Percentiles rank a stretch among this genome's conserved stretches.
Evolutionary conservation across 2,329 filamentous ascomycete species (phyloP).

Genomic region (Myriosclerotinia curreyana): DNA sequence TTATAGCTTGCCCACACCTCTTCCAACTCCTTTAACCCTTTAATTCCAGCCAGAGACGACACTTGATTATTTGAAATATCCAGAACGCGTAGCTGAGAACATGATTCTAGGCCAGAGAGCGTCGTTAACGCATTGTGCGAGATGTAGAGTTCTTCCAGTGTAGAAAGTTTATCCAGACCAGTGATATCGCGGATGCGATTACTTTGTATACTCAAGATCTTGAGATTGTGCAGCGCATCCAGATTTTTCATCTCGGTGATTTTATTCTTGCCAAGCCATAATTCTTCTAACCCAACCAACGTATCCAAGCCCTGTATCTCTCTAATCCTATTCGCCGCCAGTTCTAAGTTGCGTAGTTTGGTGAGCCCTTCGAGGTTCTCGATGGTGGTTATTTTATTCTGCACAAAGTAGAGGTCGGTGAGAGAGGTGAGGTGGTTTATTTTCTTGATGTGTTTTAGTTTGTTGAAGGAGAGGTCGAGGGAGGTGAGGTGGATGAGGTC

Average conservation of each 20-base stretch:
- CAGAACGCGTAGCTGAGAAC: slow-evolving; percentile 67
- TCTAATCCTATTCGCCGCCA: slow-evolving; percentile 88
- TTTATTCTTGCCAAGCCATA: slow-evolving; percentile 97
- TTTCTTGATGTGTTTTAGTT: slow-evolving; percentile 97
- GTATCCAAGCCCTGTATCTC: slow-evolving; percentile 83
- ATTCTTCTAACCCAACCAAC: slow-evolving; percentile 73
- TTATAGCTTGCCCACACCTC: slow-evolving; percentile 97
- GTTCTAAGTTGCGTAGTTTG: slow-evolving; percentile 77
- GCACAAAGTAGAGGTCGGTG: slow-evolving; percentile 84
- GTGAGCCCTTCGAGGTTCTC: slow-evolving; percentile 75
- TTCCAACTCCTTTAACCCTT: slow-evolving; percentile 67
- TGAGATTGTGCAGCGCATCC: slow-evolving; percentile 70
- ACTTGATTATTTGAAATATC: slow-evolving; percentile 91
- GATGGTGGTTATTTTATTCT: slow-evolving; percentile 88
- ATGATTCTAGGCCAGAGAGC: slow-evolving; percentile 66
- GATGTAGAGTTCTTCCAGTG: slow-evolving; percentile 90
- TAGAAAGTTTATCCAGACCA: slow-evolving; percentile 68
- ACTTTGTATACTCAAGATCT: slow-evolving; percentile 89
- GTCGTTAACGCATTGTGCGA: slow-evolving; percentile 87
- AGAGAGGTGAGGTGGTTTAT: slow-evolving; percentile 73
- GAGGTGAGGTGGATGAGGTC: slow-evolving; percentile 69
- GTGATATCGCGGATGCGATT: slow-evolving; percentile 81
- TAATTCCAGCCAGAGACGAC: slow-evolving; percentile 68
- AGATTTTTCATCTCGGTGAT: slow-evolving; percentile 81
- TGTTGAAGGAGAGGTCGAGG: slow-evolving; percentile 96